phyloP scores from a whole-genome alignment of 164 flowering plant genomes.

The Umbellularia californica region DNA sequence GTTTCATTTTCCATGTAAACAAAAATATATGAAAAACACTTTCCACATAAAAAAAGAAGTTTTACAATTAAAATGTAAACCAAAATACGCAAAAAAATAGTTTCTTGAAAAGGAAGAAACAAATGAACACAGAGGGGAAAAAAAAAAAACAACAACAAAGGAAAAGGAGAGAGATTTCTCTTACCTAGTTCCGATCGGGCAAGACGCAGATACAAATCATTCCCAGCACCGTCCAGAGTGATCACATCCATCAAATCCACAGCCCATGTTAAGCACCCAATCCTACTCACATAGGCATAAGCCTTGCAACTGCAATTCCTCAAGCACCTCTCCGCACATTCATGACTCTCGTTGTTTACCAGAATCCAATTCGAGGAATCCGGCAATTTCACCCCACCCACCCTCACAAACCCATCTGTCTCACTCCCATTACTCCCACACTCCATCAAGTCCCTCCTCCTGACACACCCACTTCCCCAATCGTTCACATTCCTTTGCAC shows the following conservation, averaged over 20 bases:
- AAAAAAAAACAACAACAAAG: background rate
- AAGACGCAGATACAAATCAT: conserved; percentile 10
- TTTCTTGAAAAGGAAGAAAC: background rate
- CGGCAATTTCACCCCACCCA: conserved; percentile 25
- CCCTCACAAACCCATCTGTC: conserved; percentile 29
- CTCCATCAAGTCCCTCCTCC: conserved; percentile 3
- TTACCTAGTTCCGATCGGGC: conserved; percentile 16
- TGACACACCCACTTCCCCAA: conserved; percentile 3
- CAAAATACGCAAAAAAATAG: too few species aligned
- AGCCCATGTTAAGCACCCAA: conserved; percentile 22
- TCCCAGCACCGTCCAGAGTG: background rate
- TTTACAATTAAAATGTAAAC: background rate
- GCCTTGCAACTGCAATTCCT: conserved; percentile 19
- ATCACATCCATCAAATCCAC: conserved; percentile 15
- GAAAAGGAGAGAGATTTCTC: background rate
- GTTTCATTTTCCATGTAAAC: too few species aligned
- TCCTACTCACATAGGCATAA: conserved; percentile 11
- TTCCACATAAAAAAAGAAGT: background rate
- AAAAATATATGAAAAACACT: background rate
- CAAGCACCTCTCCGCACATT: conserved; percentile 10
- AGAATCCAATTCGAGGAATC: conserved; percentile 8
- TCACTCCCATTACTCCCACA: conserved; percentile 21
- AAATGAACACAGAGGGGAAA: background rate
- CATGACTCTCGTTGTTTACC: background rate
- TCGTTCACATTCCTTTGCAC: conserved; percentile 17